Percentiles rank a stretch among this genome's conserved stretches.
Evolutionary conservation across 257 asterid species (phyloP).

Genomic region (Solanum sitiens): DNA sequence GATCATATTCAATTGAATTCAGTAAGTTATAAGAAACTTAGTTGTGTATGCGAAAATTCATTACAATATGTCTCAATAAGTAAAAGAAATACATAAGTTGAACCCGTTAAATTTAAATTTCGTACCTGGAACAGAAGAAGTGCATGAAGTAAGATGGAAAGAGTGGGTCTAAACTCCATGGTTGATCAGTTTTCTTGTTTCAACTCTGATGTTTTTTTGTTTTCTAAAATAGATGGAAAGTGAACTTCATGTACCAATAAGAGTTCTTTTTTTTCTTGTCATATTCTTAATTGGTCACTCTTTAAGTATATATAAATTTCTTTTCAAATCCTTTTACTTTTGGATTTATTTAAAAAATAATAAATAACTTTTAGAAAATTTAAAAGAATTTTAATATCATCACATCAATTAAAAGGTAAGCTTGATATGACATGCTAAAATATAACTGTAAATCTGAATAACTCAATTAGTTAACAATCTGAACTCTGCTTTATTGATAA

Average conservation of each 20-base stretch:
- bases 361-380: background rate
- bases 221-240: background rate
- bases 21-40: background rate
- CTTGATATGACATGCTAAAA: background rate
- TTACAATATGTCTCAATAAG: background rate
- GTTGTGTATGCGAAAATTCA: background rate
- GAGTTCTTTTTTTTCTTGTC: background rate
- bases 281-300: background rate
- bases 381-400: background rate
- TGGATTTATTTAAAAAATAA: background rate
- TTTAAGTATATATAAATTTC: background rate
- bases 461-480: background rate
- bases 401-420: background rate
- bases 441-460: too few species aligned
- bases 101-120: background rate
- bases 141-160: constrained; percentile 1
- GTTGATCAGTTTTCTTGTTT: background rate
- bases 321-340: background rate
- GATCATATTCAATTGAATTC: background rate
- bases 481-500: background rate
- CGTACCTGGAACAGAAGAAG: background rate
- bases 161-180: background rate
- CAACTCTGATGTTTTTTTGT: background rate
- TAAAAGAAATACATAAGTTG: background rate
- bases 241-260: background rate